A percentile compares a stretch with the other conserved stretches of the same genome.
These are phyloP conservation scores for Hypoxylon fuscum DNA, from an alignment of 495 filamentous ascomycete species.

Conservation along the genomic window DNA sequence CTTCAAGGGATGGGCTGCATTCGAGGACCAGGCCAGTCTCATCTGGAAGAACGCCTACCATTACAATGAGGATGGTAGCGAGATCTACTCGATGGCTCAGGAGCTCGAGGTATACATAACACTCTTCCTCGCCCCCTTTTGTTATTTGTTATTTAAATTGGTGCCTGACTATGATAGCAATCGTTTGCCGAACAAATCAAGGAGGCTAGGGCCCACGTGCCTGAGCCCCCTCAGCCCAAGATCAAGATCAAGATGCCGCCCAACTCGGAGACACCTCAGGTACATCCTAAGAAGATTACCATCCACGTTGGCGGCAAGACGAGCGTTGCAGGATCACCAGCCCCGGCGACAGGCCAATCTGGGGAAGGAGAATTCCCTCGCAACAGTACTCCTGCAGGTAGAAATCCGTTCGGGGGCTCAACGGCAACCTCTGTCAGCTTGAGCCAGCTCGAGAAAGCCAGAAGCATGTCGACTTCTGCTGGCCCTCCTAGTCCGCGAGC, in stretches of 20 bases:
- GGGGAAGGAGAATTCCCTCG: constrained; percentile 45
- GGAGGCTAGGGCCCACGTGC: constrained; percentile 71
- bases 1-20: constrained; percentile 79
- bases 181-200: constrained; percentile 70
- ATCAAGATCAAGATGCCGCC: constrained; percentile 76
- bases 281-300: constrained; percentile 60
- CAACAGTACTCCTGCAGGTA: constrained; percentile 41
- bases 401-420: constrained; percentile 38
- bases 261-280: constrained; percentile 47
- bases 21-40: constrained; percentile 78
- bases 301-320: constrained; percentile 62
- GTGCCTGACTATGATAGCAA: constrained; percentile 57
- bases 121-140: no score
- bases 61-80: constrained; percentile 90
- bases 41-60: constrained; percentile 87
- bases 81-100: constrained; percentile 74
- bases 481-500: constrained; percentile 60
- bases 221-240: constrained; percentile 73
- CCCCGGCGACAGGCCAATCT: constrained; percentile 57
- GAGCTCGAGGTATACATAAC: constrained; percentile 71
- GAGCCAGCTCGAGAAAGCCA: constrained; percentile 51
- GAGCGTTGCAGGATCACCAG: constrained; percentile 63
- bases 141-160: neutral
- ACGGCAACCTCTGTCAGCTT: constrained; percentile 39
- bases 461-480: constrained; percentile 54